Evolutionary conservation across 257 asterid genomes (phyloP).

Genomic region (Mentha longifolia): DNA sequence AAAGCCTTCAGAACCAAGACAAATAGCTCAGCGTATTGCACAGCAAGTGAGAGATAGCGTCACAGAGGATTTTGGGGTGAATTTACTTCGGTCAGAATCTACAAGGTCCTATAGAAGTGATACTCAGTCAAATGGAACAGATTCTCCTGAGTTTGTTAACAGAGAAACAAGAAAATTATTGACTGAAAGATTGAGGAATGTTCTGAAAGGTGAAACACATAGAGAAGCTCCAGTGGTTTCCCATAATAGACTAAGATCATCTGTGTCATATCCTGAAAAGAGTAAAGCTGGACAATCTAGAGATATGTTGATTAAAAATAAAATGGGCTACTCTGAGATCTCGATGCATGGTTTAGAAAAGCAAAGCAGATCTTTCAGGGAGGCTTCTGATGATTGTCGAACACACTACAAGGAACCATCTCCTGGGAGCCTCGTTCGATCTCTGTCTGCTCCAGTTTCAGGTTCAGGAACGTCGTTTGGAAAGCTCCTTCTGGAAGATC

Average conservation of each 20-base stretch:
- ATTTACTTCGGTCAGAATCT: conserved; percentile 73
- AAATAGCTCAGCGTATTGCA: conserved; percentile 79
- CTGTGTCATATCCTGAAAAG: conserved; percentile 39
- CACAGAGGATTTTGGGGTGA: conserved; percentile 56
- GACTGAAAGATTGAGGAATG: conserved; percentile 69
- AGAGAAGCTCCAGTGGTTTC: conserved; percentile 42
- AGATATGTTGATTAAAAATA: conserved; percentile 34
- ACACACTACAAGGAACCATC: conserved; percentile 52
- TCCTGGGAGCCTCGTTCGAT: conserved; percentile 67
- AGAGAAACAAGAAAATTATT: conserved; percentile 65
- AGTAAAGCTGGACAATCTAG: conserved; percentile 41
- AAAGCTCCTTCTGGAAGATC: conserved; percentile 85
- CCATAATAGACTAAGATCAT: conserved; percentile 44
- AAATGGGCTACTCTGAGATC: conserved; percentile 36
- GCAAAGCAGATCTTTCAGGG: conserved; percentile 58
- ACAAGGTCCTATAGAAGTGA: conserved; percentile 74
- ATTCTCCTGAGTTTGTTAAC: conserved; percentile 63
- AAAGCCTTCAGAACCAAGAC: conserved; percentile 70
- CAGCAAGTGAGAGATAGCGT: conserved; percentile 73
- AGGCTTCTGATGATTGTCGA: conserved; percentile 43
- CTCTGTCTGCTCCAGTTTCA: conserved; percentile 82
- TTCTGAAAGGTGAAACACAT: conserved; percentile 61
- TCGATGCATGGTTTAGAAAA: conserved; percentile 45
- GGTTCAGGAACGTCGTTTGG: conserved; percentile 80
- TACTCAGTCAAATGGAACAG: conserved; percentile 49